A percentile compares a stretch with the other conserved stretches of the same genome.
Conservation (phyloP, 495 filamentous ascomycete species). For the Neurospora sp. region DNA sequence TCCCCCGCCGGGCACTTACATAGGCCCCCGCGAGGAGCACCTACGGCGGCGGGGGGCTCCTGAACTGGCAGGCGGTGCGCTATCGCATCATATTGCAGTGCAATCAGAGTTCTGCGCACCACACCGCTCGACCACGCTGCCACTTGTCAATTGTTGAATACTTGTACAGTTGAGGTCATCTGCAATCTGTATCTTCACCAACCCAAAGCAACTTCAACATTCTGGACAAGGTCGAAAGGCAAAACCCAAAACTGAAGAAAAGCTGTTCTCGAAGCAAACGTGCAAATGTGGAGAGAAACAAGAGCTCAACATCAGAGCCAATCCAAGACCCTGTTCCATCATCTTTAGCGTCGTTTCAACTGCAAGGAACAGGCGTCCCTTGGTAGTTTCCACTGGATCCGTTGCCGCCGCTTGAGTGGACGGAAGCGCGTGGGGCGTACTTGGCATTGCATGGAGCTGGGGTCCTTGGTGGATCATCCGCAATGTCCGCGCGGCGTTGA, state of each 20-base stretch:
- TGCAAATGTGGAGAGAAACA: not conserved
- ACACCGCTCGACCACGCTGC: not conserved
- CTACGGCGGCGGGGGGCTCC: not conserved
- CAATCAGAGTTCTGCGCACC: not conserved
- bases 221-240: not conserved
- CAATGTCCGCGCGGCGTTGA: not conserved
- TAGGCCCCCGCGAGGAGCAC: not conserved
- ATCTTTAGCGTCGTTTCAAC: constrained; percentile 22
- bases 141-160: not conserved
- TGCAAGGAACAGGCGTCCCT: constrained; percentile 20
- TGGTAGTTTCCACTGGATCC: constrained; percentile 3
- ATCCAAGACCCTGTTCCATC: not conserved
- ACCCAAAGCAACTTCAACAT: not conserved
- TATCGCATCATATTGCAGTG: not conserved
- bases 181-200: not conserved
- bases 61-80: no score
- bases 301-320: not conserved
- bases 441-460: not conserved
- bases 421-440: constrained; percentile 1
- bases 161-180: not conserved
- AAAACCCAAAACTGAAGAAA: not conserved
- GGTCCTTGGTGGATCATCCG: not conserved
- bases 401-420: not conserved
- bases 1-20: not conserved
- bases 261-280: not conserved